Conservation (phyloP, 2,329 filamentous ascomycete genomes). For the Fusarium solani-melongenae region DNA sequence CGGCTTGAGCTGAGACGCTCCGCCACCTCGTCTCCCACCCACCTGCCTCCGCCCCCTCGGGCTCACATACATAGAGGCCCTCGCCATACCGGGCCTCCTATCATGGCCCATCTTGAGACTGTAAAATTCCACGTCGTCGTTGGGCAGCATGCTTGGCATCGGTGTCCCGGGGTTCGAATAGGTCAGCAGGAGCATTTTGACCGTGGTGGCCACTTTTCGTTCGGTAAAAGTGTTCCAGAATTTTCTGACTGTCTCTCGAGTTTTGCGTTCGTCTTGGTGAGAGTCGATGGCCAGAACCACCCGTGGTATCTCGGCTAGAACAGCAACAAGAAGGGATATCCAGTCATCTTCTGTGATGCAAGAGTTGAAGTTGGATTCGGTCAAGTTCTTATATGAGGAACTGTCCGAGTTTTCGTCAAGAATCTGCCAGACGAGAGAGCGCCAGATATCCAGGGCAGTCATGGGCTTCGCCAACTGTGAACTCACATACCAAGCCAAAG, state of each 20-base stretch:
- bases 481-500: slow-evolving; percentile 8
- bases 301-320: slow-evolving; percentile 2
- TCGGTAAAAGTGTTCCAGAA: slow-evolving; percentile 6
- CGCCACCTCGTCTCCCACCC: slow-evolving; percentile 9
- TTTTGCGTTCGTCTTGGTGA: background rate
- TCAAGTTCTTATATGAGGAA: background rate
- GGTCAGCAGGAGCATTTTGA: slow-evolving; percentile 23
- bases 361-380: slow-evolving; percentile 5
- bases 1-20: slow-evolving; percentile 15
- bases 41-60: background rate
- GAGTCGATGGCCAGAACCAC: slow-evolving; percentile 9
- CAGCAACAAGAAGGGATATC: slow-evolving; percentile 3
- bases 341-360: slow-evolving; percentile 9
- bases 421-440: slow-evolving; percentile 8
- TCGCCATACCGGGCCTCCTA: slow-evolving; percentile 7
- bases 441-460: background rate
- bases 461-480: background rate
- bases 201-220: background rate
- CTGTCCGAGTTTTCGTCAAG: background rate
- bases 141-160: slow-evolving; percentile 5
- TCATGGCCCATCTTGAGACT: slow-evolving; percentile 2
- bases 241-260: background rate
- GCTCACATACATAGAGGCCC: slow-evolving; percentile 6
- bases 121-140: slow-evolving; percentile 1
- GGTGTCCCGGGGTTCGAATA: slow-evolving; percentile 1